Base-by-base conservation (phyloP, 441 rosid species). In the Adansonia madagascariensis region DNA sequence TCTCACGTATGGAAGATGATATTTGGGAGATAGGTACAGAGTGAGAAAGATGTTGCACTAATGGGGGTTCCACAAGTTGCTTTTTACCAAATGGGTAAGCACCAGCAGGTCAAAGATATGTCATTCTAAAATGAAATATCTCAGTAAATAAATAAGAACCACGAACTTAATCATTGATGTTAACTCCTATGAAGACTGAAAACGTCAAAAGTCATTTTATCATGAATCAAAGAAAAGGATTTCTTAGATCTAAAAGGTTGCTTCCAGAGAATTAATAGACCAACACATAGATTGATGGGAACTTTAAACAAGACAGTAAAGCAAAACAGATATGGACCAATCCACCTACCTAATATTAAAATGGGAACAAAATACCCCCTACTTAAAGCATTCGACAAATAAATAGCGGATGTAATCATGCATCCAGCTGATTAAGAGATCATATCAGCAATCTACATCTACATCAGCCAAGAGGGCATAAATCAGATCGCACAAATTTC, bases 1-100 rank as follows among this genome's bases (percentile, higher is more conserved):
- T 74, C 76, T 75, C 77, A 72, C 12, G 73, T 47, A 15, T 79
- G 82, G 39, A 78, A 82, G 83, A 65, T 61, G 78, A 43, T 8
- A 43, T 43, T 80, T 24, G 55, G 64, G 68, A 65, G 49, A 81
- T 43, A 8, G 61, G 6, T n/a, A 6, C 78, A 31, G 39, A 31
- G 39, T 31, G 39, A 74, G 61, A 69, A 62, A 57, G 65, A 75
- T 11, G 14, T n/a, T 27, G 20, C 60, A 17, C 9, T 18, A 10
- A 35, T n/a, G 50, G 50, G 62, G 65, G 17, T 41, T 56, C 64
- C 53, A 73, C 75, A 56, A 35, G n/a, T 73, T 56, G 64, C 65
- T 6, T 56, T 72, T 39, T 5, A 56, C 50, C 10, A 17, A 39
- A 39, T 55, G 70, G 49, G 3, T 39, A 35, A 55, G 1, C 50